Base-by-base conservation (phyloP, 2,329 filamentous ascomycete species). In the Boeremia lycopersici region DNA sequence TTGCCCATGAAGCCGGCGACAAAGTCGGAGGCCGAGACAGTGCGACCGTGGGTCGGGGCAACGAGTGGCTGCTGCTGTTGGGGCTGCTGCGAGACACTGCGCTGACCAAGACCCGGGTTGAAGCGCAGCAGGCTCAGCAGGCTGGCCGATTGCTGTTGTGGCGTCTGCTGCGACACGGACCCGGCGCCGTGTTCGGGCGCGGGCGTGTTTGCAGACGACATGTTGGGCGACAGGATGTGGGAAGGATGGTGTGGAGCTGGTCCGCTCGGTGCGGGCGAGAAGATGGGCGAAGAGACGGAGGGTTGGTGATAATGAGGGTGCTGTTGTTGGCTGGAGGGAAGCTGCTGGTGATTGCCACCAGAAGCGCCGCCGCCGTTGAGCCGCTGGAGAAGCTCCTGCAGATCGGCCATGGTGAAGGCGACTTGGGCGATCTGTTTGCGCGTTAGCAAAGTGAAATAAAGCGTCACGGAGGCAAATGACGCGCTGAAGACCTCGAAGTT, bases 121-220 rank as follows among this genome's bases (percentile, higher is more conserved):
- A 87, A 88, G 72, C 86, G 86, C 59, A 90, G 79, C 57, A 89
- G 74, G 66, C 84, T 88, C 55, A 89, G 79, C 61, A 90, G 73
- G 65, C 83, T 85, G 59, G 80, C 79, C 13, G 83, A 82, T 59
- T 74, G 71, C 51, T 74, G 71, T 33, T 72, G 69, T 9, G 67
- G 67, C 28, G 68, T 71, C 59, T 67, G 67, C 56, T 81, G 79
- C 41, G 65, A 79, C 44, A 75, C 71, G 11, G 30, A 31, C 29
- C 46, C 52, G 55, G 77, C 79, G 56, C 63, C 72, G 54, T 70
- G 72, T 67, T 72, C 76, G 46, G 69, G 74, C 47, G 64, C 73
- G 56, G 72, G 74, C 60, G 72, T 76, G 73, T 76, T 77, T 57
- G 66, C 77, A 70, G 63, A 75, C 52, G 81, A 80, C 46, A 76